Evolutionary conservation across 202 grass and related monocot species (phyloP).

Genomic region (Tripidium arundinaceum): DNA sequence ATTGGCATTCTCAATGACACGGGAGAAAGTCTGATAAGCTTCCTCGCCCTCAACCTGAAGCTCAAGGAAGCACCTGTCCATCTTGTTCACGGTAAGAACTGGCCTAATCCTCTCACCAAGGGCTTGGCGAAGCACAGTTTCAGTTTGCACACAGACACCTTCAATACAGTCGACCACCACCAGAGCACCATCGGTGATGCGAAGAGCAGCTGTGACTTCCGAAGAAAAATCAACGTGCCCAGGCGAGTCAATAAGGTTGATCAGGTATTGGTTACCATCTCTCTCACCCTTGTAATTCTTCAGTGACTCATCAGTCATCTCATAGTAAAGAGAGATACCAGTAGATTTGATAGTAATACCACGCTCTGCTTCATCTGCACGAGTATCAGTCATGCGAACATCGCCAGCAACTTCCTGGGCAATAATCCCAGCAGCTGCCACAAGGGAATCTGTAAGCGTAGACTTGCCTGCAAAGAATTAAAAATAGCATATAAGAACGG

Average conservation of each 20-base stretch:
- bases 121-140: conserved; percentile 32
- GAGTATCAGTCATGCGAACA: conserved; percentile 44
- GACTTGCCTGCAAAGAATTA: conserved; percentile 32
- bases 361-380: conserved; percentile 35
- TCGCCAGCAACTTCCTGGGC: conserved; percentile 46
- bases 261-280: conserved; percentile 33
- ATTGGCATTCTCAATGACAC: conserved; percentile 18
- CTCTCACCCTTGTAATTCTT: conserved; percentile 30
- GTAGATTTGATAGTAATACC: conserved; percentile 43
- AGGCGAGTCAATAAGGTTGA: conserved; percentile 52
- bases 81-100: conserved; percentile 52
- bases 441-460: conserved; percentile 31
- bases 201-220: conserved; percentile 49
- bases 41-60: conserved; percentile 45
- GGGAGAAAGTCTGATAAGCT: conserved; percentile 15
- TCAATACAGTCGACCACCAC: conserved; percentile 42
- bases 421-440: conserved; percentile 49
- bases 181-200: conserved; percentile 43
- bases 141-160: conserved; percentile 44
- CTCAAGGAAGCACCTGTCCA: conserved; percentile 43
- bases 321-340: conserved; percentile 45
- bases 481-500: background rate
- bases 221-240: conserved; percentile 50
- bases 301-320: conserved; percentile 25
- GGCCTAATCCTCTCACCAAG: conserved; percentile 42